Evolutionary conservation across 2,329 filamentous ascomycete genomes (phyloP).

Genomic region (Ceratocystis diversiconidia): DNA sequence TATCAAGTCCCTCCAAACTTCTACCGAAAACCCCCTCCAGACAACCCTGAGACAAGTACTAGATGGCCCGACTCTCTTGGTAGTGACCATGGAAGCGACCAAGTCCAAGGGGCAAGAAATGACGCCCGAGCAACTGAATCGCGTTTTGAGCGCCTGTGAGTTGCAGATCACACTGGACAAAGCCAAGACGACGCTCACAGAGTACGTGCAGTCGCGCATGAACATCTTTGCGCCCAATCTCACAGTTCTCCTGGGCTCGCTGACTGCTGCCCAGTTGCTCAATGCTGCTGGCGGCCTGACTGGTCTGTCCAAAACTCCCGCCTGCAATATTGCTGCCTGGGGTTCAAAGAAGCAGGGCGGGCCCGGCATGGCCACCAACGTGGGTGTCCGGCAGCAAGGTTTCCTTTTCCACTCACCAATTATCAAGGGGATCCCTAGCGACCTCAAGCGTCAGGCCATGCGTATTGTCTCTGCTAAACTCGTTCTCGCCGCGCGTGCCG

Average conservation of each 20-base stretch:
- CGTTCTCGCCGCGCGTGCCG: slow-evolving; percentile 81
- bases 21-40: slow-evolving; percentile 63
- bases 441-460: slow-evolving; percentile 86
- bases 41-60: slow-evolving; percentile 65
- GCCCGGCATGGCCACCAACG: slow-evolving; percentile 79
- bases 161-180: slow-evolving; percentile 79
- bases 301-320: slow-evolving; percentile 78
- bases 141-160: slow-evolving; percentile 64
- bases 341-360: slow-evolving; percentile 71
- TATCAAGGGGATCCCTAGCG: slow-evolving; percentile 68
- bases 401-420: slow-evolving; percentile 88
- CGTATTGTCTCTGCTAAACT: slow-evolving; percentile 89
- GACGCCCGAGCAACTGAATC: slow-evolving; percentile 56
- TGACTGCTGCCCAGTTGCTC: slow-evolving; percentile 91
- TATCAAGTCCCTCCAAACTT: slow-evolving; percentile 63
- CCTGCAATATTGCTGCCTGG: slow-evolving; percentile 82
- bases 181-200: slow-evolving; percentile 73
- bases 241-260: slow-evolving; percentile 75
- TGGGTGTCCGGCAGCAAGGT: slow-evolving; percentile 78
- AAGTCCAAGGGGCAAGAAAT: slow-evolving; percentile 73
- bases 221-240: slow-evolving; percentile 90
- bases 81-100: slow-evolving; percentile 86
- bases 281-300: slow-evolving; percentile 83
- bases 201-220: slow-evolving; percentile 96
- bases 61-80: slow-evolving; percentile 84